Evolutionary conservation across 1,284 basidiomycete genomes (phyloP), one percentile per base, ranked within the genome.

Genomic region (Leccinum solheimii): DNA sequence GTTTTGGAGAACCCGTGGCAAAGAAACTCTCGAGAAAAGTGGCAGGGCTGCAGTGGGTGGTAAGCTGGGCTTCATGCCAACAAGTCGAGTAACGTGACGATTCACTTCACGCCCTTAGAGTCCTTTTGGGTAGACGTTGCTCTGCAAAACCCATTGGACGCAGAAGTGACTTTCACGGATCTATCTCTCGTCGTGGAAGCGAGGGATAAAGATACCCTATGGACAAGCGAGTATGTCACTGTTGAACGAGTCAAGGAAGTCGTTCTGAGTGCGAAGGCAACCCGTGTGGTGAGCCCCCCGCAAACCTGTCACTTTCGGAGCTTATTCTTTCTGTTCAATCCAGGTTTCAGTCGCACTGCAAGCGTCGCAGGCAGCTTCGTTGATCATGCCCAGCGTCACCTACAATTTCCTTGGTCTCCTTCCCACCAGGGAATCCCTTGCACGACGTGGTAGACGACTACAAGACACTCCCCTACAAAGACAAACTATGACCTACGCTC

Each of bases 81-180:
- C 38, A 40, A 45, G 23, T 9, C 40, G n/a, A n/a, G 27, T 34
- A 2, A 16, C 53, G 30, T 30, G 13, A 14, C 38, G 9, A 36
- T 40, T 61, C 23, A 62, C 48, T 16, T 26, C n/a, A 21, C 45
- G 58, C 38, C 56, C 57, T 16, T 65, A 92, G 91, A 93, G 73
- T 76, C 78, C 3, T 91, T 93, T 68, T 92, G 87, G 86, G 77
- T 92, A 32, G 90, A 93, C 65, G 67, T 93, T 23, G 79, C 79
- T 8, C 60, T 93, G 62, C 79, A 75, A 49, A 93, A 93, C 71
- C 89, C 90, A 10, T 73, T 93, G 40, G 81, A 89, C 62, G 80
- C 87, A 8, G 90, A 91, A 58, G 79, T 93, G 16, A 84, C 80
- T 54, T 69, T 93, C 26, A 80, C 84, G 0, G 81, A 87, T 62